Evolutionary conservation across 768 basidiomycete species (phyloP).

Genomic region (Neoboletus magnificus): DNA sequence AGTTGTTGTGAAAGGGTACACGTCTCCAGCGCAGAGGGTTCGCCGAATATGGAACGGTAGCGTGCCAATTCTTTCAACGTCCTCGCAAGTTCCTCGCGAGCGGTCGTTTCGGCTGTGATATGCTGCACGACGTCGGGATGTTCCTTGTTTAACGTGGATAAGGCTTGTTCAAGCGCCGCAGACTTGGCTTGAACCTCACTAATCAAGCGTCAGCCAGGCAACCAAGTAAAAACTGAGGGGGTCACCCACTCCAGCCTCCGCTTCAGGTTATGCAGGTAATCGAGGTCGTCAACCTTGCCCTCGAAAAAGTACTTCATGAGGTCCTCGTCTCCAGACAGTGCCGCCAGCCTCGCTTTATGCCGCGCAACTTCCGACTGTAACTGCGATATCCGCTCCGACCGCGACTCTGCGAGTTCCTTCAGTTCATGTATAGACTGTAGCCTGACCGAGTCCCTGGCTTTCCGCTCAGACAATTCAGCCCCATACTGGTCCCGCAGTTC

Average conservation of each 20-base stretch:
- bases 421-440: constrained; percentile 59
- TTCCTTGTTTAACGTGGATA: constrained; percentile 43
- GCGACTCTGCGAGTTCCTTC: constrained; percentile 60
- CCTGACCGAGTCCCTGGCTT: constrained; percentile 59
- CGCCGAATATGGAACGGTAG: constrained; percentile 65
- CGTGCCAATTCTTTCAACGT: constrained; percentile 48
- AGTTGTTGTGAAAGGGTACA: constrained; percentile 52
- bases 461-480: constrained; percentile 67
- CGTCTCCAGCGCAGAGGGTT: constrained; percentile 49
- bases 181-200: constrained; percentile 55
- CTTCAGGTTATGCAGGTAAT: constrained; percentile 53
- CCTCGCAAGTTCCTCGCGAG: constrained; percentile 46
- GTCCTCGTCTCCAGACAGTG: constrained; percentile 65
- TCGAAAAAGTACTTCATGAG: constrained; percentile 67
- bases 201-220: constrained; percentile 14
- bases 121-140: constrained; percentile 53
- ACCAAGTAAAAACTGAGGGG: background rate
- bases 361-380: constrained; percentile 71
- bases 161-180: constrained; percentile 49
- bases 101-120: constrained; percentile 48
- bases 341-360: constrained; percentile 74
- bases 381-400: constrained; percentile 68
- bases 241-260: constrained; percentile 51
- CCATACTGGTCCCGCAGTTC: constrained; percentile 66
- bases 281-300: constrained; percentile 48